These are phyloP conservation scores for Abrus precatorius DNA, from an alignment of 306 rosid genomes.

Conservation along the genomic window DNA sequence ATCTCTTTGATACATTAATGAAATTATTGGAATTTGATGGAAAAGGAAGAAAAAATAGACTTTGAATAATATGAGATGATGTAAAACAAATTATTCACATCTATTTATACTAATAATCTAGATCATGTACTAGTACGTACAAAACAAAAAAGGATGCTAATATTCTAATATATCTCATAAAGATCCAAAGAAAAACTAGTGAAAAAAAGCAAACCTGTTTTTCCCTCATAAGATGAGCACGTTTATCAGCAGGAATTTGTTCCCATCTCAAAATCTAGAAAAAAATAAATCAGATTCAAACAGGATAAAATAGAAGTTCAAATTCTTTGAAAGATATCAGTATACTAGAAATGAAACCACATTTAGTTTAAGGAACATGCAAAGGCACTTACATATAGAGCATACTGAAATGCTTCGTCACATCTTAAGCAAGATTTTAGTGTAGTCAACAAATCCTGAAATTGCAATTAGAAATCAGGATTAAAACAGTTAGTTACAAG, in stretches of 20 bases:
- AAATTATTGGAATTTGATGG: too few relatives aligned
- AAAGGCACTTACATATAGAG: slow-evolving; percentile 71
- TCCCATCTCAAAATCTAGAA: slow-evolving; percentile 89
- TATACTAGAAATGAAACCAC: slow-evolving; percentile 34
- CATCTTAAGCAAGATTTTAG: slow-evolving; percentile 68
- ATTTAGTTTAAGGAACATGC: slow-evolving; percentile 36
- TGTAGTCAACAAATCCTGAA: slow-evolving; percentile 76
- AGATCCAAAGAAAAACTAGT: slow-evolving; percentile 15
- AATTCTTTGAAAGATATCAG: slow-evolving; percentile 22
- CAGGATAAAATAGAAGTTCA: slow-evolving; percentile 32
- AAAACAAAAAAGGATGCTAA: slow-evolving; percentile 33
- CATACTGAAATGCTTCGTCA: slow-evolving; percentile 82
- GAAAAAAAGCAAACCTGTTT: slow-evolving; percentile 71
- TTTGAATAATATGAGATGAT: slow-evolving; percentile 1
- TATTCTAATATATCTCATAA: slow-evolving; percentile 31
- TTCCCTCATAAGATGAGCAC: slow-evolving; percentile 90
- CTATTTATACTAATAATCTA: slow-evolving; percentile 25
- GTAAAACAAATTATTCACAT: background rate
- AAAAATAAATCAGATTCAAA: slow-evolving; percentile 37
- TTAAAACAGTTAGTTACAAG: background rate
- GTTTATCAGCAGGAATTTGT: slow-evolving; percentile 89
- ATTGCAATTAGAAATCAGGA: slow-evolving; percentile 41
- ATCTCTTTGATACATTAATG: background rate
- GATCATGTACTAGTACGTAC: slow-evolving; percentile 6
- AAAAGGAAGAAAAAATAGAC: background rate